Evolutionary conservation across 495 filamentous ascomycete genomes (phyloP).

Genomic region (Podospora anserina): DNA sequence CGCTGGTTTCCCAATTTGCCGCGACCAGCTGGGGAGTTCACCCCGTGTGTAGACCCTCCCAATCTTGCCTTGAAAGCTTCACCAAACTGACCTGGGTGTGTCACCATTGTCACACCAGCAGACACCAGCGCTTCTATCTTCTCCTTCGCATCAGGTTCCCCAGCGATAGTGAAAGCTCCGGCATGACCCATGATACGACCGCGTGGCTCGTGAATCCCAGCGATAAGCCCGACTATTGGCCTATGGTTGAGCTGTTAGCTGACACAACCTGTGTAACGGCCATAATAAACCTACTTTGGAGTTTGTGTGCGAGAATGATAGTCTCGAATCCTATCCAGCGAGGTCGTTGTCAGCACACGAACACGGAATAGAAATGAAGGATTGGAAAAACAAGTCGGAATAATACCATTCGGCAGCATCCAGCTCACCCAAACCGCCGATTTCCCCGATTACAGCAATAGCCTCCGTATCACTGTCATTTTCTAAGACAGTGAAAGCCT

Average conservation of each 20-base stretch:
- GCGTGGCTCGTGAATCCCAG: constrained; percentile 61
- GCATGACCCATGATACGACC: constrained; percentile 87
- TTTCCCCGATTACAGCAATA: constrained; percentile 80
- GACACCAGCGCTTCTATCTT: constrained; percentile 68
- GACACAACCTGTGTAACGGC: neutral
- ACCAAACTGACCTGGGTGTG: constrained; percentile 80
- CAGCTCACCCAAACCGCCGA: constrained; percentile 78
- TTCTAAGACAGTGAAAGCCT: constrained; percentile 70
- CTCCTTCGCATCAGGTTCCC: constrained; percentile 60
- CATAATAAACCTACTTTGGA: constrained; percentile 58
- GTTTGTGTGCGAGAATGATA: constrained; percentile 57
- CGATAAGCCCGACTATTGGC: constrained; percentile 77
- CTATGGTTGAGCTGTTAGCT: constrained; percentile 36
- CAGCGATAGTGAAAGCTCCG: constrained; percentile 68
- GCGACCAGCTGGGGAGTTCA: constrained; percentile 20
- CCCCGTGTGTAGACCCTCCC: neutral
- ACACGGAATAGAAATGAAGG: neutral
- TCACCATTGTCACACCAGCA: constrained; percentile 71
- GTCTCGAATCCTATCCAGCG: constrained; percentile 49
- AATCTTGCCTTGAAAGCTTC: constrained; percentile 58
- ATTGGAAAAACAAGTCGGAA: neutral
- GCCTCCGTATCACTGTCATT: constrained; percentile 74
- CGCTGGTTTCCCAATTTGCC: constrained; percentile 15
- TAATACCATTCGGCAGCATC: constrained; percentile 69
- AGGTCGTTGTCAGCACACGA: neutral